Percentiles rank a stretch among this genome's conserved stretches.
phyloP scores from a whole-genome alignment of 2,329 filamentous ascomycete genomes.

The Pseudomassariella vexata region DNA sequence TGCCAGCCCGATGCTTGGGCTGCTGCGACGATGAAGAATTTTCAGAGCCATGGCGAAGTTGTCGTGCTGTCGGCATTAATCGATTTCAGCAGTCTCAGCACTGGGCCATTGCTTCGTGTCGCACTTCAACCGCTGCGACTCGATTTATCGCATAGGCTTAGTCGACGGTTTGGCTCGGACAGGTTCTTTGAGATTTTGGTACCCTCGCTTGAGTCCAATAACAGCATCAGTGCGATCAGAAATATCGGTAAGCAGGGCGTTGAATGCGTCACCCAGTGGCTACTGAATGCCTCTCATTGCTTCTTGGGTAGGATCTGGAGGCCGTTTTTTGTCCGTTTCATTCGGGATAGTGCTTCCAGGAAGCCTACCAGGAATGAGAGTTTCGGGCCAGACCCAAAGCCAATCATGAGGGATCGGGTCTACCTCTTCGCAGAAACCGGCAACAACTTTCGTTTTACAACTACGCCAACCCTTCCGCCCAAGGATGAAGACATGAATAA shows the following conservation, averaged over 20 bases:
- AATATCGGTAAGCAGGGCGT: no score
- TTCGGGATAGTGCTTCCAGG: constrained; percentile 29
- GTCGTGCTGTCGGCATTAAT: constrained; percentile 40
- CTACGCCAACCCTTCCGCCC: constrained; percentile 15
- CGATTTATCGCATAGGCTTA: constrained; percentile 44
- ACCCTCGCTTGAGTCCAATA: constrained; percentile 24
- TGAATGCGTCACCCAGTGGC: no score
- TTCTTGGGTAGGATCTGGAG: constrained; percentile 23
- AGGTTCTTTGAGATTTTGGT: constrained; percentile 52
- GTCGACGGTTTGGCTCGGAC: constrained; percentile 51
- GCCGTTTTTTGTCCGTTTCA: constrained; percentile 35
- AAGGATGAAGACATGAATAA: constrained; percentile 17
- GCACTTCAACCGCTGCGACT: constrained; percentile 42
- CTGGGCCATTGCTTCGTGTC: constrained; percentile 37
- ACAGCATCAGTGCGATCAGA: background rate
- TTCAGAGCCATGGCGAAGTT: constrained; percentile 26
- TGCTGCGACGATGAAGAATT: constrained; percentile 31
- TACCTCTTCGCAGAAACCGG: constrained; percentile 53
- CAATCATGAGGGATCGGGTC: constrained; percentile 33
- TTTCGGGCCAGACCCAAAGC: constrained; percentile 21
- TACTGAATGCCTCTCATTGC: constrained; percentile 1
- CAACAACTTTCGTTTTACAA: constrained; percentile 33
- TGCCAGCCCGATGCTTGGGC: constrained; percentile 40
- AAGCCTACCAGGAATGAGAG: constrained; percentile 29
- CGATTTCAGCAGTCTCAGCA: constrained; percentile 24